Percentiles rank a stretch among this genome's conserved stretches.
Evolutionary conservation across 2,329 filamentous ascomycete genomes (phyloP).

Genomic region (Podosphaera fusca): DNA sequence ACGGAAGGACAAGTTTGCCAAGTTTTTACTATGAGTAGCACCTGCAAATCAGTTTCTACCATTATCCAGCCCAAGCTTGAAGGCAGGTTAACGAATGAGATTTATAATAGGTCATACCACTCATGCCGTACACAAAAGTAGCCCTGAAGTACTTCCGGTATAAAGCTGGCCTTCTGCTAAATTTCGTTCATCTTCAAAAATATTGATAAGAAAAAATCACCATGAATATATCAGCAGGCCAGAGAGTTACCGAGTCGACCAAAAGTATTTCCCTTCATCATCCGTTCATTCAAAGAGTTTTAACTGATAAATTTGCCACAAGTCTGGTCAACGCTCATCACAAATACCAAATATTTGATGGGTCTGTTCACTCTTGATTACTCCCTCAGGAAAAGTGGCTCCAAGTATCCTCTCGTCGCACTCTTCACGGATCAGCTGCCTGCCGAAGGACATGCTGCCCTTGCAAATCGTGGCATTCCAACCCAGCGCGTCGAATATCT

Average conservation of each 20-base stretch:
- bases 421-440: constrained; percentile 67
- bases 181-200: too few relatives aligned
- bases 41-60: too few relatives aligned
- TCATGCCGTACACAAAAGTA: too few relatives aligned
- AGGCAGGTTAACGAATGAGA: too few relatives aligned
- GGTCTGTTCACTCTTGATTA: constrained; percentile 64
- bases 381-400: constrained; percentile 40
- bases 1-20: too few relatives aligned
- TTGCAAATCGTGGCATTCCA: constrained; percentile 45
- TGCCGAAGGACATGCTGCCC: constrained; percentile 39
- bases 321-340: constrained; percentile 81
- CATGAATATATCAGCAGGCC: too few relatives aligned
- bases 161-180: too few relatives aligned
- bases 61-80: too few relatives aligned
- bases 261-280: neutral
- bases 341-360: constrained; percentile 59
- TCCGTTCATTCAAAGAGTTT: neutral
- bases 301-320: constrained; percentile 4
- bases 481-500: constrained; percentile 51
- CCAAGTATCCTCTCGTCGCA: constrained; percentile 57
- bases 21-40: too few relatives aligned
- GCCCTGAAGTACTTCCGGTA: too few relatives aligned
- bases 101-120: too few relatives aligned
- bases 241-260: neutral
- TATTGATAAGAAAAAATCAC: too few relatives aligned